Evolutionary conservation across 2,329 filamentous ascomycete genomes (phyloP), one percentile per base, ranked within the genome.

Genomic region (Monosporascus sp.): DNA sequence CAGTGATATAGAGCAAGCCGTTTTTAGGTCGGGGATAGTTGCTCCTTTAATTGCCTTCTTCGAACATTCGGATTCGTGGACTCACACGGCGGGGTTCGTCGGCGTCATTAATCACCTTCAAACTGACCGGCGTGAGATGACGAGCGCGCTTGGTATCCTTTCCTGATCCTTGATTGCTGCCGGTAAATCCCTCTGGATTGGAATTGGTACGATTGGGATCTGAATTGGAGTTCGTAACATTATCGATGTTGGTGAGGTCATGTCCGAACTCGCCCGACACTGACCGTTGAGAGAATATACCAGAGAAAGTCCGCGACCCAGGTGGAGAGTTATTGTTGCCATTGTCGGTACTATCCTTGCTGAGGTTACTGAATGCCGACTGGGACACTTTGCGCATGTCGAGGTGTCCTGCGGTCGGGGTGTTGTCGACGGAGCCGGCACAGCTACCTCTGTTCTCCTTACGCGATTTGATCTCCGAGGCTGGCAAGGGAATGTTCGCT

Each of bases 51-150:
- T 58, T 57, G 3, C 38, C 42, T 39, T 58, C 56, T 20, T 36
- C 54, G 7, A 59, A 52, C 27, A 58, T 57, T 49, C 58, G 59
- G 31, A 63, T 49, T 37, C 59, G 62, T 7, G 71, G 70, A 51
- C 69, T 74, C n/a, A 54, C 58, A 25, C 69, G 67, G 14, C 69
- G 68, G 36, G 72, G 70, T 54, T 78, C 74, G 42, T 79, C 72
- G 48, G 79, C 75, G 20, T 75, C 73, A 39, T 78, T 77, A 17
- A 77, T 72, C 8, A 62, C 72, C 56, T 72, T 76, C n/a, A 67
- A 61, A 37, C 76, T 74, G 3, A 69, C 69, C 7, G 76, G 74
- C 0, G 77, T 79, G 48, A 77, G 75, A 49, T 73, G 69, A 14
- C 76, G 72, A 51, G 66, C 64, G 36, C 79, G 72, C 60, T 80